These are phyloP conservation scores for Aegle marmelos DNA, from an alignment of 345 rosid species.

Conservation along the genomic window DNA sequence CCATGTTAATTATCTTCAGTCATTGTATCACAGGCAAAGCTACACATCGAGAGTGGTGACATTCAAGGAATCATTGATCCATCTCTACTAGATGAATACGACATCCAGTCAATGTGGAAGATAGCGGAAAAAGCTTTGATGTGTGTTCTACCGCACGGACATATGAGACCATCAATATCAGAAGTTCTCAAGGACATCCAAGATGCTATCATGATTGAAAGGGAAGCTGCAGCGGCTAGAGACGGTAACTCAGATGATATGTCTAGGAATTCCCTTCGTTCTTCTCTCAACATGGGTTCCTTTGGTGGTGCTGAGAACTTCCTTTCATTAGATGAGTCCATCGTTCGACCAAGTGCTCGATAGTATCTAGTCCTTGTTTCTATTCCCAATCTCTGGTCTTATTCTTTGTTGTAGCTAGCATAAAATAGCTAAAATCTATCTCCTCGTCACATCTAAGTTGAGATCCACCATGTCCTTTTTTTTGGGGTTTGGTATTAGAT, in stretches of 20 bases:
- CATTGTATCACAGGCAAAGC: constrained; percentile 55
- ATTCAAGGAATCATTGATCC: constrained; percentile 91
- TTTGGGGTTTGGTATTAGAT: no score
- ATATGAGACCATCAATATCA: constrained; percentile 89
- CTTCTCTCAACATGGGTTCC: constrained; percentile 57
- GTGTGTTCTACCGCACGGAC: constrained; percentile 91
- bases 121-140: constrained; percentile 90
- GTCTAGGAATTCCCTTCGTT: constrained; percentile 64
- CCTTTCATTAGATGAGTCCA: constrained; percentile 58
- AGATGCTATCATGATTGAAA: constrained; percentile 83
- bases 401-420: constrained; percentile 19
- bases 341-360: constrained; percentile 63
- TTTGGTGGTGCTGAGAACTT: constrained; percentile 51
- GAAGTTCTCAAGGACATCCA: constrained; percentile 94
- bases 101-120: constrained; percentile 98
- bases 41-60: constrained; percentile 93
- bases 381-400: background rate
- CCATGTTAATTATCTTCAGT: background rate
- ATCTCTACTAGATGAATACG: constrained; percentile 54
- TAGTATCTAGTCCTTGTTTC: constrained; percentile 31
- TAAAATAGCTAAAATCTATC: constrained; percentile 5
- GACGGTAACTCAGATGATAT: constrained; percentile 76
- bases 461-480: no score
- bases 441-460: background rate
- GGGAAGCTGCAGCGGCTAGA: constrained; percentile 44